These are phyloP conservation scores for Apodospora peruviana DNA, from an alignment of 495 filamentous ascomycete genomes.

Conservation along the genomic window DNA sequence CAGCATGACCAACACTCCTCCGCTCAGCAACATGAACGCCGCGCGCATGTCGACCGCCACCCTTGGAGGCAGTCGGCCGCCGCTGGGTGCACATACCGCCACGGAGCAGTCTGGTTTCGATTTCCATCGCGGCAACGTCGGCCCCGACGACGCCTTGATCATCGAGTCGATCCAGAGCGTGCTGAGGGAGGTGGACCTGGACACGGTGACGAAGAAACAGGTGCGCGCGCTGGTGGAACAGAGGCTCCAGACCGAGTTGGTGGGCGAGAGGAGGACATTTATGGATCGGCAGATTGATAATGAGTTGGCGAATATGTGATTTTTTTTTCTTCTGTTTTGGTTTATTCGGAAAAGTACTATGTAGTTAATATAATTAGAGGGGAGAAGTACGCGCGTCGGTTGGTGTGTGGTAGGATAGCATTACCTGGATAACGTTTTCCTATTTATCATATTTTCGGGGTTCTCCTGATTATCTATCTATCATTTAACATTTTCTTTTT, in stretches of 20 bases:
- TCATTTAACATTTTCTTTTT: no score
- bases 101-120: constrained; percentile 59
- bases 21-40: constrained; percentile 27
- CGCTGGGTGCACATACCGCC: constrained; percentile 40
- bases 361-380: no score
- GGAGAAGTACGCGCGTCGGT: no score
- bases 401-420: no score
- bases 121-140: constrained; percentile 61
- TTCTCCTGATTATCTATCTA: no score
- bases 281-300: constrained; percentile 88
- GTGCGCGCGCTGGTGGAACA: constrained; percentile 88
- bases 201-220: constrained; percentile 97
- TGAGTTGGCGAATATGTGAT: constrained; percentile 88
- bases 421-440: no score
- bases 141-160: constrained; percentile 72
- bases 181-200: constrained; percentile 85
- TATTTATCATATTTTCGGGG: no score
- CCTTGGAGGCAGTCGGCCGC: constrained; percentile 29
- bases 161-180: constrained; percentile 76
- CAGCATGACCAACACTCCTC: constrained; percentile 30
- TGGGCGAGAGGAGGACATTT: constrained; percentile 75
- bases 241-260: constrained; percentile 78
- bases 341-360: no score
- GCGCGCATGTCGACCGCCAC: constrained; percentile 35
- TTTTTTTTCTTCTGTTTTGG: neutral